Percentiles rank a stretch among this genome's conserved stretches.
Evolutionary conservation across 2,329 filamentous ascomycete genomes (phyloP).

Genomic region (Arachnopeziza araneosa): DNA sequence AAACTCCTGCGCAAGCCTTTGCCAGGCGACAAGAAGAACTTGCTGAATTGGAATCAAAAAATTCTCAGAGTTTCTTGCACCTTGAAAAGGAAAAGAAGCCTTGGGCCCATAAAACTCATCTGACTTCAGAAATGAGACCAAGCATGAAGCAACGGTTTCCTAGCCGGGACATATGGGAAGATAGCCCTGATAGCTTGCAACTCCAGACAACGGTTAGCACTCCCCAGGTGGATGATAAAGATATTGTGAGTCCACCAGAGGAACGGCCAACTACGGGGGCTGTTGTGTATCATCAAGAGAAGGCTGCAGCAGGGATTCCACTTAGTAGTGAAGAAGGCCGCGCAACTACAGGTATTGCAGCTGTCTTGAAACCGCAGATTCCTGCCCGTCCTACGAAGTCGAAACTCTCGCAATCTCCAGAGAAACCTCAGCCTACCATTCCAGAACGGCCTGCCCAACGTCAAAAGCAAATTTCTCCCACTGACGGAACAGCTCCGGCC

Average conservation of each 20-base stretch:
- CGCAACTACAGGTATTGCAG: slow-evolving; percentile 30
- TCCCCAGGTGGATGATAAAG: slow-evolving; percentile 43
- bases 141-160: slow-evolving; percentile 69
- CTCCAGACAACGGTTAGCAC: slow-evolving; percentile 68
- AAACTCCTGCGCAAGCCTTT: slow-evolving; percentile 59
- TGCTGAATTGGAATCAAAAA: slow-evolving; percentile 49
- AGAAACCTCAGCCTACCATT: slow-evolving; percentile 26
- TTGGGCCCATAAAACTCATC: slow-evolving; percentile 45
- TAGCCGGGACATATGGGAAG: slow-evolving; percentile 92
- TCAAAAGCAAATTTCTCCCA: slow-evolving; percentile 5
- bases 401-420: slow-evolving; percentile 23
- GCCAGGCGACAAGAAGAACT: slow-evolving; percentile 60
- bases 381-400: slow-evolving; percentile 46
- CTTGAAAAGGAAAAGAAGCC: slow-evolving; percentile 39
- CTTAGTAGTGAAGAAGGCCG: slow-evolving; percentile 20
- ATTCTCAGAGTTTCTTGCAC: slow-evolving; percentile 47
- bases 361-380: slow-evolving; percentile 54
- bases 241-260: slow-evolving; percentile 37
- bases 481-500: slow-evolving; percentile 18
- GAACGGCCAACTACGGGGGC: slow-evolving; percentile 29
- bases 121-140: slow-evolving; percentile 49
- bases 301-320: slow-evolving; percentile 18
- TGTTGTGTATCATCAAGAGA: slow-evolving; percentile 24
- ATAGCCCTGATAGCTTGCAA: slow-evolving; percentile 76
- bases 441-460: slow-evolving; percentile 22